Conservation (phyloP, 352 stramenopile species). For the Phytophthora kernoviae region DNA sequence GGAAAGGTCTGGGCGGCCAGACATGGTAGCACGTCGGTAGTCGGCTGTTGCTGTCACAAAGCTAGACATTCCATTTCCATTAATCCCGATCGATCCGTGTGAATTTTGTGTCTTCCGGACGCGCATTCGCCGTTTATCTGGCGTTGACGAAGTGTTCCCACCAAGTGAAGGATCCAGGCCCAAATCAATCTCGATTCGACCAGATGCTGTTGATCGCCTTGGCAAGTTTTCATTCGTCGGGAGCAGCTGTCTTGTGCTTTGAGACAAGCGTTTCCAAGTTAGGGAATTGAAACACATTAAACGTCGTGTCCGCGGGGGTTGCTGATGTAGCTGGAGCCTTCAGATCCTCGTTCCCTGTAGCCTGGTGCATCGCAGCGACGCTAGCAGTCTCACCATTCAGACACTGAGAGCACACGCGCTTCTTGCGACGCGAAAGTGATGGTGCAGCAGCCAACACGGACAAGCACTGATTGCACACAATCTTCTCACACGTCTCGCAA, state of each 20-base stretch:
- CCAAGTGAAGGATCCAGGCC: constrained; percentile 32
- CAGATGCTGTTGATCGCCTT: constrained; percentile 2
- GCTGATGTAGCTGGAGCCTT: constrained; percentile 7
- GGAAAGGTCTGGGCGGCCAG: constrained; percentile 13
- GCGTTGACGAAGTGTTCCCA: constrained; percentile 2
- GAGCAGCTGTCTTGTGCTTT: constrained; percentile 22
- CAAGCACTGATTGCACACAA: constrained; percentile 68
- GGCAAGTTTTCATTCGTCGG: constrained; percentile 4
- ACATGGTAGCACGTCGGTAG: constrained; percentile 16
- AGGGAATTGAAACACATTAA: constrained; percentile 34
- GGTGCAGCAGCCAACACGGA: constrained; percentile 64
- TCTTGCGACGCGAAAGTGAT: constrained; percentile 58
- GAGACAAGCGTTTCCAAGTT: constrained; percentile 27
- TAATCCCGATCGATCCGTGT: constrained; percentile 18
- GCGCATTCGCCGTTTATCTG: constrained; percentile 19
- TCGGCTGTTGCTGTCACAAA: constrained; percentile 13
- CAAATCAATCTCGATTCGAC: constrained; percentile 31
- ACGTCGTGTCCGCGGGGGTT: constrained; percentile 9
- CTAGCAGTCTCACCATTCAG: constrained; percentile 50
- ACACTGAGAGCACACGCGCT: constrained; percentile 69
- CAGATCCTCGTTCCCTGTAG: constrained; percentile 2
- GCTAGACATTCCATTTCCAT: constrained; percentile 15
- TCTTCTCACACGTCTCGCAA: constrained; percentile 63
- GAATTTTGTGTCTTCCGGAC: constrained; percentile 30
- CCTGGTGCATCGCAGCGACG: constrained; percentile 23